Evolutionary conservation across 169 alveolate genomes (phyloP), one percentile per base, ranked within the genome.

Genomic region (Cryptosporidium muris): DNA sequence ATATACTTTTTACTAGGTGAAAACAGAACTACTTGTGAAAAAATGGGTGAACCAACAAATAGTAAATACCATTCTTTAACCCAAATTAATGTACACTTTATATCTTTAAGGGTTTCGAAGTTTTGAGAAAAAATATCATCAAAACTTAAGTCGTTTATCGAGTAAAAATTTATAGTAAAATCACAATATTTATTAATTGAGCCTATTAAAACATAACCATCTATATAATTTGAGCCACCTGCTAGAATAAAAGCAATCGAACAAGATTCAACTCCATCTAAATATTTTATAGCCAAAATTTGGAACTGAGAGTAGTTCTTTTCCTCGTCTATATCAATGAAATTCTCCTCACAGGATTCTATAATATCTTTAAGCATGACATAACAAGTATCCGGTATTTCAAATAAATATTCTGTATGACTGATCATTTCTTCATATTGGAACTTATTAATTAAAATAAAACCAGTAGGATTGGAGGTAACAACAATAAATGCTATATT

Each of bases 1-100:
- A 64, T 45, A 64, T 45, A 47, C 38, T 16, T 47, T 47, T 64
- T 38, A 60, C 48, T 45, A 45, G 34, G 9, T 56, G 85, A 58
- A 60, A 74, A 74, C 45, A 74, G 36, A n/a, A 74, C 43, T 58
- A 74, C 60, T 48, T 74, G 85, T 14, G 85, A 74, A 43, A 74
- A 74, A 1, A 43, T 14, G 36, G 53, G 7, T 34, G 85, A 56
- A 12, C 85, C 85, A 14, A 74, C 25, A 58, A 74, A 74, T 45
- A 74, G 37, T 25, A 74, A 11, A 43, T 51, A 58, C 85, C 85
- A 74, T 45, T 74, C 85, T 45, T 60, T 74, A 38, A 74, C 68
- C 85, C 85, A 74, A 58, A 74, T 53, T 25, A 68, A 11, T 48
- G 45, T 64, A 58, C 85, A 74, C 4, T n/a, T 14, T n/a, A 74